These are phyloP conservation scores for Cryphonectria radicalis DNA, from an alignment of 2,329 filamentous ascomycete species.

Conservation along the genomic window DNA sequence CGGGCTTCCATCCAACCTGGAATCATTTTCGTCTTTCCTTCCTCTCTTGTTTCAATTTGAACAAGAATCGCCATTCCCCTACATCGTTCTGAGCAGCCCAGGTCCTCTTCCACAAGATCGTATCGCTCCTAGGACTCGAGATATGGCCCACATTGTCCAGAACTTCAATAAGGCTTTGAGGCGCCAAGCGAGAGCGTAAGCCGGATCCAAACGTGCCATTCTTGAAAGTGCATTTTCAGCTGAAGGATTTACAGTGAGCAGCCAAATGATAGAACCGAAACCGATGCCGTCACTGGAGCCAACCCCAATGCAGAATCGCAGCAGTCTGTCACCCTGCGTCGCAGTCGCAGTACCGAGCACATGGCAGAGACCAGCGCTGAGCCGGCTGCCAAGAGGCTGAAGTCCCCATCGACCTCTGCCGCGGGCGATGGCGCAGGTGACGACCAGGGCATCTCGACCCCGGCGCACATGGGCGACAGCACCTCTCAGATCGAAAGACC, in stretches of 20 bases:
- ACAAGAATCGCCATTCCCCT: not conserved
- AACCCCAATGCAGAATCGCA: not conserved
- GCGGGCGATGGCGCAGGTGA: constrained; percentile 10
- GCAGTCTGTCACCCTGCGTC: not conserved
- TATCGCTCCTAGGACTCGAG: not conserved
- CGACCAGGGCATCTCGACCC: not conserved
- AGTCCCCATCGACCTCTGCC: constrained; percentile 11
- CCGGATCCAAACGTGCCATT: not conserved
- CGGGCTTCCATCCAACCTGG: too few relatives aligned
- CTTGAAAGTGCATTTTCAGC: not conserved
- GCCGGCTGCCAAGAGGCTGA: constrained; percentile 18
- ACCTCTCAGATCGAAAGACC: constrained; percentile 21
- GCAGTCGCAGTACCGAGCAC: constrained; percentile 12
- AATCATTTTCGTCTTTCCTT: too few relatives aligned
- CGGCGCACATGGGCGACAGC: not conserved
- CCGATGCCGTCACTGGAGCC: not conserved
- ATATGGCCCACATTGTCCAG: constrained; percentile 5
- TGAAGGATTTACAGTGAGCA: not conserved
- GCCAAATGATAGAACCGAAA: not conserved
- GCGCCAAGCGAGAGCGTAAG: not conserved
- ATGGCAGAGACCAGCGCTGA: not conserved
- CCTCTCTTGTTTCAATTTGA: too few relatives aligned
- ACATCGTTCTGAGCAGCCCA: not conserved
- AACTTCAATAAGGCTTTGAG: constrained; percentile 11
- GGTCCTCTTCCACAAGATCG: not conserved